Percentiles rank a stretch among this genome's conserved stretches.
Conservation (phyloP, 2,329 filamentous ascomycete genomes). For the Fusarium sp. region DNA sequence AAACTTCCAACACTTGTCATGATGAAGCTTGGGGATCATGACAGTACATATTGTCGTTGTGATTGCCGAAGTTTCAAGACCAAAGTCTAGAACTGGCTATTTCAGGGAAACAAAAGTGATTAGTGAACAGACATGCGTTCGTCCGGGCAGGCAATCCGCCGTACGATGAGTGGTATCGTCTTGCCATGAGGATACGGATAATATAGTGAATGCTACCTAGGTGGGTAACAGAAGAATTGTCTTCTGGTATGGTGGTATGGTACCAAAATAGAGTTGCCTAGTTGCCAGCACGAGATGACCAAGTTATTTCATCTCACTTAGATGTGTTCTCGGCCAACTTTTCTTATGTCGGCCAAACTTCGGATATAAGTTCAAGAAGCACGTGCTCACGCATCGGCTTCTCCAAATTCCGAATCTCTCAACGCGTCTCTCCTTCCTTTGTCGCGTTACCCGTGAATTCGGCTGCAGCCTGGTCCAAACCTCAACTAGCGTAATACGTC, state of each 20-base stretch:
- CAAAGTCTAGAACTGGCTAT: background rate
- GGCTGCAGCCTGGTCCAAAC: constrained; percentile 16
- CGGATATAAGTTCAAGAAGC: background rate
- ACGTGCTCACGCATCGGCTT: constrained; percentile 35
- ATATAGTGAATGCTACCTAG: background rate
- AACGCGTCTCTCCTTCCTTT: constrained; percentile 22
- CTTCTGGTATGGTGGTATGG: too few species aligned
- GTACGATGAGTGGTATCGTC: background rate
- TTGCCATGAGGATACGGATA: background rate
- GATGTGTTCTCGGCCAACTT: background rate
- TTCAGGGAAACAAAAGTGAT: constrained; percentile 12
- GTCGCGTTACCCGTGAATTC: constrained; percentile 30
- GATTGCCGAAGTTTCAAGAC: background rate
- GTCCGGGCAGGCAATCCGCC: background rate
- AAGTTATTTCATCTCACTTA: background rate
- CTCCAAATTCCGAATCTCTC: background rate
- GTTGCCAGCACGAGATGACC: background rate
- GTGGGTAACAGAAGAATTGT: background rate
- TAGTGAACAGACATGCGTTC: constrained; percentile 24
- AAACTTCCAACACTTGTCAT: background rate
- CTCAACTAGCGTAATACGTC: background rate
- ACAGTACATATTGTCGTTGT: background rate
- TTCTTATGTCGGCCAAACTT: constrained; percentile 2
- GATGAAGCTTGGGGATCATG: background rate
- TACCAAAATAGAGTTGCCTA: background rate